Conservation (phyloP, 129 eudicot genomes). For the Smallanthus sonchifolius region DNA sequence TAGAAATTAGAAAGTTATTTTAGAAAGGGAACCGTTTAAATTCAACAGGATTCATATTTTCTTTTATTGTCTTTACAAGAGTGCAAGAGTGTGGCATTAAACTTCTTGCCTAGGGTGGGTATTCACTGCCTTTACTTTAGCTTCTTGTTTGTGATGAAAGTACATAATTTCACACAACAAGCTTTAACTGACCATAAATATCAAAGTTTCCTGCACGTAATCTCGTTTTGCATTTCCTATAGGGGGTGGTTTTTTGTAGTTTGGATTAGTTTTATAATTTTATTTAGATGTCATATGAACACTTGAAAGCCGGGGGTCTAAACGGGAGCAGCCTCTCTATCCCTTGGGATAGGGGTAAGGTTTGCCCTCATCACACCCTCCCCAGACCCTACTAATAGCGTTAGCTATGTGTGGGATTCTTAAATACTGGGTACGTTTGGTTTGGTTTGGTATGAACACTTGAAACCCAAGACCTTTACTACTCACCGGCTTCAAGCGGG, state of each 20-base stretch:
- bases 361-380: too few relatives aligned
- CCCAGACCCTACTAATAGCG: too few relatives aligned
- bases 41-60: neutral
- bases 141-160: neutral
- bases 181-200: slow-evolving; percentile 7
- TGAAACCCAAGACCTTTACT: neutral
- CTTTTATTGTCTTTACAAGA: neutral
- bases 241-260: neutral
- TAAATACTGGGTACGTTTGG: too few relatives aligned
- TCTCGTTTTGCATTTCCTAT: slow-evolving; percentile 7
- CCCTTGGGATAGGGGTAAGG: too few relatives aligned
- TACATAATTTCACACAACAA: neutral
- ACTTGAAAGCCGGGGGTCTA: too few relatives aligned
- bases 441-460: too few relatives aligned
- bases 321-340: too few relatives aligned
- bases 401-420: too few relatives aligned
- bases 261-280: neutral
- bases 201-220: neutral
- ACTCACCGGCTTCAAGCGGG: neutral
- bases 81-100: neutral
- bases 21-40: neutral
- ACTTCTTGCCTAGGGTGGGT: neutral
- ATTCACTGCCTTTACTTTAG: neutral
- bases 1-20: neutral
- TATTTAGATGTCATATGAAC: neutral